Conservation (phyloP, 805 yeast genomes). For the Wickerhamiella alocasiicola region DNA sequence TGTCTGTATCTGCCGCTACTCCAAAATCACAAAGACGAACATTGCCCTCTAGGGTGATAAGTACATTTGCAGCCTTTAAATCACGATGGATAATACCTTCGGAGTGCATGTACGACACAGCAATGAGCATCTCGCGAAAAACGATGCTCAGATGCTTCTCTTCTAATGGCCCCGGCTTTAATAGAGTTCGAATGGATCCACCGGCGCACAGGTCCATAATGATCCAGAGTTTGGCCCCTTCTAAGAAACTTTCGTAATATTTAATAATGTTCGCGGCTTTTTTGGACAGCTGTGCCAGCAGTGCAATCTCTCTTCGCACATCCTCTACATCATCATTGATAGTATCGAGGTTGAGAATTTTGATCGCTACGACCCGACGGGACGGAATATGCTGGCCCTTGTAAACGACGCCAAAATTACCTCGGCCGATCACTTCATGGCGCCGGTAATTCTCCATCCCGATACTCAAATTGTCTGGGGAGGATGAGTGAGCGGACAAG, state of each 20-base stretch:
- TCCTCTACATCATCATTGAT: conserved; percentile 89
- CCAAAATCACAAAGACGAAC: conserved; percentile 96
- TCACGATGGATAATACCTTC: conserved; percentile 93
- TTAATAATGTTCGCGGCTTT: conserved; percentile 80
- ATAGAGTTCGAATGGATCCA: conserved; percentile 76
- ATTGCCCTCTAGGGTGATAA: conserved; percentile 76
- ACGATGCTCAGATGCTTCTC: conserved; percentile 77
- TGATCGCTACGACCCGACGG: conserved; percentile 77
- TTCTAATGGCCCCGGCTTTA: conserved; percentile 78
- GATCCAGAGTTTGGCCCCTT: conserved; percentile 91
- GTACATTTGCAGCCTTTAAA: conserved; percentile 89
- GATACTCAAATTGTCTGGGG: no score
- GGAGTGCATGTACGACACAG: conserved; percentile 68
- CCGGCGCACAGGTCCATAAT: conserved; percentile 97
- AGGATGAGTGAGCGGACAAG: no score
- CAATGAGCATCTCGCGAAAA: conserved; percentile 66
- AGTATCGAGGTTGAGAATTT: conserved; percentile 82
- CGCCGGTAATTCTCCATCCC: conserved; percentile 42
- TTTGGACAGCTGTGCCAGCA: conserved; percentile 65
- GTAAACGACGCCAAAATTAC: conserved; percentile 94
- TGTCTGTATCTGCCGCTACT: conserved; percentile 85
- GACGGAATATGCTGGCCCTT: conserved; percentile 53
- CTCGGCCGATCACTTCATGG: conserved; percentile 86
- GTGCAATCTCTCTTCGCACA: conserved; percentile 84
- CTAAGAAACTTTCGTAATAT: conserved; percentile 76